phyloP scores from a whole-genome alignment of 805 yeast species.

The Candida ficus region DNA sequence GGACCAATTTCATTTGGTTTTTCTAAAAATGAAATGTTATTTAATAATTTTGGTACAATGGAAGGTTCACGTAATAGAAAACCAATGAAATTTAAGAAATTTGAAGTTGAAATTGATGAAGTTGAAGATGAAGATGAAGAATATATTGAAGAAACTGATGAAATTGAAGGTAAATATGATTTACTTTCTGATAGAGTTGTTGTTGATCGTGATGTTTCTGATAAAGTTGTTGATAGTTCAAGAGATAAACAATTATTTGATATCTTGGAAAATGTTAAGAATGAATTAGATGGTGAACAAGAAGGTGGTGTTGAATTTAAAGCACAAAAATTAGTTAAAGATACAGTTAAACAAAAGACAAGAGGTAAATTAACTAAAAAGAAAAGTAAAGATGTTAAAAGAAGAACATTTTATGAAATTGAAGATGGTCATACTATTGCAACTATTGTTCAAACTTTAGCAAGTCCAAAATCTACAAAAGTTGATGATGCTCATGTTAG shows the following conservation, averaged over 20 bases:
- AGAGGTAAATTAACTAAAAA: constrained; percentile 10
- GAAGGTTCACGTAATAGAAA: constrained; percentile 10
- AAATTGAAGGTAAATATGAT: constrained; percentile 22
- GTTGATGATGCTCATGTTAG: constrained; percentile 28
- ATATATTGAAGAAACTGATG: constrained; percentile 1
- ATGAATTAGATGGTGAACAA: constrained; percentile 23
- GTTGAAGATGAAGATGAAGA: constrained; percentile 5
- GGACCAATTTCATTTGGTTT: constrained; percentile 20
- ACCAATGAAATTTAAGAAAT: constrained; percentile 20
- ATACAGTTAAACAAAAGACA: constrained; percentile 17
- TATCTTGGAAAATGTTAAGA: constrained; percentile 20
- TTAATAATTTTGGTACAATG: constrained; percentile 18
- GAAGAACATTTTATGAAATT: constrained; percentile 23
- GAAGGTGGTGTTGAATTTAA: constrained; percentile 26
- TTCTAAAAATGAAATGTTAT: constrained; percentile 14
- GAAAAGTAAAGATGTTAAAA: constrained; percentile 15
- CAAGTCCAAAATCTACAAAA: constrained; percentile 27
- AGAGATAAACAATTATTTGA: constrained; percentile 22
- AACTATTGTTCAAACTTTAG: constrained; percentile 24
- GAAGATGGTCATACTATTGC: constrained; percentile 25
- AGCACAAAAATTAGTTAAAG: constrained; percentile 19
- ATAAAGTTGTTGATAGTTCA: constrained; percentile 3
- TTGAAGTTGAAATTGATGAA: constrained; percentile 10
- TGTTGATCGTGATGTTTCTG: constrained; percentile 11
- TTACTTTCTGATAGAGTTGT: constrained; percentile 20